A percentile compares a stretch with the other conserved stretches of the same genome.
Conservation (phyloP, 257 asterid genomes). For the Nicotiana otophora region DNA sequence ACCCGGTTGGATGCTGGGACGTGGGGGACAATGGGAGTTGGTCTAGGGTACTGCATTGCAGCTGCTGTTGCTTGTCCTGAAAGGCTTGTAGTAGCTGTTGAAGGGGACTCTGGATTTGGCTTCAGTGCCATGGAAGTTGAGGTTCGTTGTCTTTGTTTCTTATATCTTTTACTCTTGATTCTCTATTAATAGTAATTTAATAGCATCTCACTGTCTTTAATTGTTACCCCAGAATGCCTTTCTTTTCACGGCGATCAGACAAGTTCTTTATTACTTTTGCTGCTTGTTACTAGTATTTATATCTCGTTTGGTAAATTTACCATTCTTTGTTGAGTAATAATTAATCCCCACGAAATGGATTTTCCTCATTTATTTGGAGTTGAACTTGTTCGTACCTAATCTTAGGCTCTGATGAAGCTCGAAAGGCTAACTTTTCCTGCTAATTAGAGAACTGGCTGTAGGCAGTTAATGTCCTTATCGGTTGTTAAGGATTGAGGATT, state of each 20-base stretch:
- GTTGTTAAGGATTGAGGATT: not conserved
- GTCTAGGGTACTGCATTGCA: slow-evolving; percentile 95
- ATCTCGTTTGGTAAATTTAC: not conserved
- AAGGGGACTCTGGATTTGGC: slow-evolving; percentile 97
- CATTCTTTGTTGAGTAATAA: not conserved
- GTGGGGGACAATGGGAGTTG: slow-evolving; percentile 99
- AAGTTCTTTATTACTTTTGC: not conserved
- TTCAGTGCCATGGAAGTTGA: slow-evolving; percentile 98
- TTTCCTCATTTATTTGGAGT: not conserved
- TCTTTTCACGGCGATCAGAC: not conserved
- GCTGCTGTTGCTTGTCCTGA: slow-evolving; percentile 90
- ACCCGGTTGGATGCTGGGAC: slow-evolving; percentile 97
- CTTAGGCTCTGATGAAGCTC: not conserved
- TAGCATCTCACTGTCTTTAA: not conserved
- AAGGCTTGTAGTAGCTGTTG: slow-evolving; percentile 88
- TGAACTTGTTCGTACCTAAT: not conserved
- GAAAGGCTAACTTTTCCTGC: not conserved
- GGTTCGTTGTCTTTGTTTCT: slow-evolving; percentile 32
- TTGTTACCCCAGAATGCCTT: not conserved
- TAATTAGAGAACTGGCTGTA: not conserved
- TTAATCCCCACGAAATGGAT: not conserved
- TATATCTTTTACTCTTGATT: not conserved
- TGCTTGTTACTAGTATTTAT: not conserved
- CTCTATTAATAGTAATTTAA: not conserved
- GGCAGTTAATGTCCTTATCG: not conserved